Evolutionary conservation across 148 eudicot species (phyloP), one percentile per base, ranked within the genome.

Genomic region (Chenopodium quinoa): DNA sequence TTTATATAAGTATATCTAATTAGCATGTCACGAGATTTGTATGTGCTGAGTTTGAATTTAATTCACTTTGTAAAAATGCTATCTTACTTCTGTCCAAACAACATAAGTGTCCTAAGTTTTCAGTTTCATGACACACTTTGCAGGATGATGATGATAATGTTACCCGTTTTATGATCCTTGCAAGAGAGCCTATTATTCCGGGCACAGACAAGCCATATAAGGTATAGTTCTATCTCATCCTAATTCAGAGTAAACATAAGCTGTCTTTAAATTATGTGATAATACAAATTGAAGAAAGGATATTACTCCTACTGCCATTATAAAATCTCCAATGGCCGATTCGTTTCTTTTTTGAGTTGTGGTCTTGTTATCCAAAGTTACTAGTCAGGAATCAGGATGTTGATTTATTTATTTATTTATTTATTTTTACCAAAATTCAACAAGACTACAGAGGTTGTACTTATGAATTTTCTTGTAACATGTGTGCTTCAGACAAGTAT

Each of bases 91-190:
- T 47, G 60, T 68, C 47, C 56, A 34, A 32, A 67, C 80, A 27
- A 47, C 12, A 31, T 23, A 7, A 34, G 19, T 17, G 32, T 74
- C 54, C 80, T 78, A 29, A 56, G 54, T 73, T 40, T 63, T 31
- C 78, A 3, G 52, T 52, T 81, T 83, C 37, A 47, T 75, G 78
- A 64, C 65, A 48, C 72, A 60, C 62, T 83, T 68, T 54, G 60
- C 93, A 96, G 95, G 98, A 96, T 86, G 93, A 92, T 73, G 78
- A 81, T 54, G 92, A 90, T 81, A 96, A 94, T 82, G 63, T 96
- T 72, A 91, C 99, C 73, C 98, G 99, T 73, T 96, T 89, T 85
- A 89, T 96, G 88, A 91, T 94, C 78, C 98, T 93, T 79, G 93
- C 97, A 37, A 88, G 99, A 84, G 99, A 96, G 82, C 97, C 99